Base-by-base conservation (phyloP, 371 early-diverging fungal genomes). In the Saksenaea oblongispora region DNA sequence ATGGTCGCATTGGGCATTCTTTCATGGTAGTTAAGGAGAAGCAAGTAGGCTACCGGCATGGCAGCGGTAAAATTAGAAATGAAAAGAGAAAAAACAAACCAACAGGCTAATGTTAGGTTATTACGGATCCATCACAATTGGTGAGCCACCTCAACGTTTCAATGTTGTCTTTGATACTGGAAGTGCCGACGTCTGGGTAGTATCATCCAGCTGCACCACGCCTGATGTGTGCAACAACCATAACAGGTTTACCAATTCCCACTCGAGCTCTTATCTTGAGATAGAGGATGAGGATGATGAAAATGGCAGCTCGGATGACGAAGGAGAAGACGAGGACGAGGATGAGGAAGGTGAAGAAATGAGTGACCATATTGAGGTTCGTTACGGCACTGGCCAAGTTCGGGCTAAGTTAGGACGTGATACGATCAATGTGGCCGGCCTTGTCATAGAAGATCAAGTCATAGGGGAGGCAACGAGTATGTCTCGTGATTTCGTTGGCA, bases 131-230 rank as follows among this genome's bases (percentile, higher is more conserved):
- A 78, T 89, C 11, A 59, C 70, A 15, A 61, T 93, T 0, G 93
- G 93, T 4, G 82, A 85, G 5, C 92, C 92, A 8, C 82, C 88
- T 1, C 90, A 92, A 62, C 62, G 27, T 26, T 87, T 91, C 63
- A 74, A 80, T 22, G 84, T 92, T 5, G 78, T 90, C 5, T 90
- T 93, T 66, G 93, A 93, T 62, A 93, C 92, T 0, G 93, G 92
- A 0, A 90, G 90, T 26, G 77, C 88, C 26, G 87, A 91, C 59
- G 61, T 90, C 39, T 91, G 93, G 93, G 95, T 98, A n/a, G 96
- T 98, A 0, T 95, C 95, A 15, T 88, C 91, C 1, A 81, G 89
- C 60, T 98, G 98, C 83, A 67, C 74, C 28, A 91, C 91, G 0
- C 90, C 91, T 53, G 90, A 93, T 1, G 56, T 74, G 1, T 79